A percentile compares a stretch with the other conserved stretches of the same genome.
Conservation (phyloP, 208 protist species). For the Phytomonas sp. region DNA sequence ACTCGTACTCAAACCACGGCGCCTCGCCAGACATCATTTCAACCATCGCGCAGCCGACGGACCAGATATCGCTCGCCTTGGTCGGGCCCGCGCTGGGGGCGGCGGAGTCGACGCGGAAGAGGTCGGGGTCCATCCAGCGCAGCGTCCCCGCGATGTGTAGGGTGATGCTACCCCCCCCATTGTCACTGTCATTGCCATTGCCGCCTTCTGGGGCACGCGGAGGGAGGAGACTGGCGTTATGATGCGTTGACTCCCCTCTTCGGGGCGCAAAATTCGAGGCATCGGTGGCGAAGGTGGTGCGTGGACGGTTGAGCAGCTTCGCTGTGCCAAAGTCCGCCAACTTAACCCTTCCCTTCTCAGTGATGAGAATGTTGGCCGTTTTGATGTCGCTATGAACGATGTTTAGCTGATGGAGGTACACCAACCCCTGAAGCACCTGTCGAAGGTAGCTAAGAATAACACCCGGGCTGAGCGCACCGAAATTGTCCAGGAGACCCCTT, state of each 20-base stretch:
- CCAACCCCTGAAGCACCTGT: constrained; percentile 73
- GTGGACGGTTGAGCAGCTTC: constrained; percentile 53
- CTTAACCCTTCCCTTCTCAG: constrained; percentile 77
- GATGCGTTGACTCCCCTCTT: neutral
- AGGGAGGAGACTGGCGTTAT: neutral
- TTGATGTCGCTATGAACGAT: constrained; percentile 91
- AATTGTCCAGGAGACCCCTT: constrained; percentile 84
- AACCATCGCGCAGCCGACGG: constrained; percentile 83
- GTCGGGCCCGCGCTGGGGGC: constrained; percentile 31
- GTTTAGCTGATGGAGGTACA: constrained; percentile 79
- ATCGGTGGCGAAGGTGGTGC: constrained; percentile 13
- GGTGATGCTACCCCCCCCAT: constrained; percentile 23
- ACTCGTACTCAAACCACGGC: constrained; percentile 88
- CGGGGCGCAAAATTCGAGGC: neutral
- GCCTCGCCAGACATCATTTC: constrained; percentile 85
- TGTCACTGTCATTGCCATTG: neutral
- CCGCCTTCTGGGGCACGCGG: neutral
- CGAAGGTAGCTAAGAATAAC: constrained; percentile 80
- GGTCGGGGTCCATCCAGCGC: constrained; percentile 83
- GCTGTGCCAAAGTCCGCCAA: constrained; percentile 88
- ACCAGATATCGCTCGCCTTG: constrained; percentile 86
- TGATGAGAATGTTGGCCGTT: constrained; percentile 88
- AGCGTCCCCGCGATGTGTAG: constrained; percentile 72
- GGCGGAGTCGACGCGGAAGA: constrained; percentile 33
- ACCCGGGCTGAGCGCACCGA: constrained; percentile 71